phyloP scores from a whole-genome alignment of 225 moss, liverwort and hornwort genomes.

The Neckera pumila region DNA sequence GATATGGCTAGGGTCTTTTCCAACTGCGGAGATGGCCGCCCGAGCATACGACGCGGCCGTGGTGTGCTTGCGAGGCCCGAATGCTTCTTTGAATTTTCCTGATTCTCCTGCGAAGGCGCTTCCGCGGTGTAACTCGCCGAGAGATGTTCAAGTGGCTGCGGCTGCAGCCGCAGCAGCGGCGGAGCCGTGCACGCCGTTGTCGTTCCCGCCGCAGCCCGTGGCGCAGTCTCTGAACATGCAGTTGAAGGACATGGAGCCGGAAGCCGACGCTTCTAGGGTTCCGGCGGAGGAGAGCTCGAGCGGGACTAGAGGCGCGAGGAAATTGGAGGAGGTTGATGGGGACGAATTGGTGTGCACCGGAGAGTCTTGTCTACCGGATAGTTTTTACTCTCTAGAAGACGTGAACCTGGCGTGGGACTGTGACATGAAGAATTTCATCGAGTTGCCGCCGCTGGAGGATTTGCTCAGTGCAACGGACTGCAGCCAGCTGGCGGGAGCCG shows the following conservation, averaged over 20 bases:
- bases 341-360: constrained; percentile 7
- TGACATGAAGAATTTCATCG: constrained; percentile 20
- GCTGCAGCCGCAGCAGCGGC: constrained; percentile 22
- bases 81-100: constrained; percentile 23
- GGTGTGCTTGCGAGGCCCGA: constrained; percentile 32
- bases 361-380: background rate
- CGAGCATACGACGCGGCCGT: constrained; percentile 33
- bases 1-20: constrained; percentile 43
- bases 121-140: constrained; percentile 7
- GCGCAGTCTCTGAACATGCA: constrained; percentile 28
- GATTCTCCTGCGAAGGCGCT: constrained; percentile 15
- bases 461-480: background rate
- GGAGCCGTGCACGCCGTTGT: constrained; percentile 36
- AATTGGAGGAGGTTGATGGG: background rate
- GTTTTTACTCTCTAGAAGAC: background rate
- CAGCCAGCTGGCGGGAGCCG: background rate
- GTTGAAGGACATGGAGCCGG: background rate
- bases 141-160: constrained; percentile 23
- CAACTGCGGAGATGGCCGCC: constrained; percentile 37
- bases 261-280: background rate
- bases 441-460: constrained; percentile 21
- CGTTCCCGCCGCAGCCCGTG: constrained; percentile 8
- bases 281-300: constrained; percentile 5
- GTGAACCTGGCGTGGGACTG: constrained; percentile 12
- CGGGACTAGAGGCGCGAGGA: background rate